These are phyloP conservation scores for Zygoascus biomembranicola DNA, from an alignment of 805 yeast genomes.

Conservation along the genomic window DNA sequence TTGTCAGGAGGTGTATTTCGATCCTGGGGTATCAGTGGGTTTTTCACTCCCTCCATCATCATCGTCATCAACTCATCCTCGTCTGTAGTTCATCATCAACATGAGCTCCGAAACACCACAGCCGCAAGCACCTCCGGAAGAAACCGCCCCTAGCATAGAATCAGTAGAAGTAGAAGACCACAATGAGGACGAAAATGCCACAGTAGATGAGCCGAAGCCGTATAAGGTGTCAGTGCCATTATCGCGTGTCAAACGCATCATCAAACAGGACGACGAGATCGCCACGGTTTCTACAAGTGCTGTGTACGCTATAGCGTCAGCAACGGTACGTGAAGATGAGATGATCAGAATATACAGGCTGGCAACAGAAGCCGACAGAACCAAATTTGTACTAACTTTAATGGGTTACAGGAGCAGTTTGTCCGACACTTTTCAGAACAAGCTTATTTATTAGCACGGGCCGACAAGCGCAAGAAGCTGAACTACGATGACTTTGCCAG, in stretches of 20 bases:
- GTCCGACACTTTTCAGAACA: conserved; percentile 63
- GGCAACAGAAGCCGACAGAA: neutral
- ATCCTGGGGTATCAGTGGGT: conserved; percentile 8
- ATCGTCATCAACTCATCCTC: neutral
- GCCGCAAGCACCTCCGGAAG: neutral
- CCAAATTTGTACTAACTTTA: neutral
- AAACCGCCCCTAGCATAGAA: neutral
- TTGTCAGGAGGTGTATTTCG: conserved; percentile 67
- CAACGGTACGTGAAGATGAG: conserved; percentile 33
- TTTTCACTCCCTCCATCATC: neutral
- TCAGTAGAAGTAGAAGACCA: neutral
- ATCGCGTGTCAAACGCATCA: conserved; percentile 59
- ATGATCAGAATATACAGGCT: neutral
- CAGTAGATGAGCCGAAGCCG: neutral
- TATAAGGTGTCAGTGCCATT: conserved; percentile 39
- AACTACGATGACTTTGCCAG: conserved; percentile 60
- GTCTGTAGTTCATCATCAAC: neutral
- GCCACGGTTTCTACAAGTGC: conserved; percentile 59
- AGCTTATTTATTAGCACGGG: conserved; percentile 55
- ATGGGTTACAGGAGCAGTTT: conserved; percentile 42
- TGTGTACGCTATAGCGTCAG: conserved; percentile 67
- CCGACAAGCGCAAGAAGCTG: conserved; percentile 61
- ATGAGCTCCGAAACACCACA: neutral
- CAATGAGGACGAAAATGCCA: neutral
- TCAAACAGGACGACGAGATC: conserved; percentile 71